These are phyloP conservation scores for Teratosphaeria pseudoeucalypti DNA, from an alignment of 2,329 filamentous ascomycete species.

Conservation along the genomic window DNA sequence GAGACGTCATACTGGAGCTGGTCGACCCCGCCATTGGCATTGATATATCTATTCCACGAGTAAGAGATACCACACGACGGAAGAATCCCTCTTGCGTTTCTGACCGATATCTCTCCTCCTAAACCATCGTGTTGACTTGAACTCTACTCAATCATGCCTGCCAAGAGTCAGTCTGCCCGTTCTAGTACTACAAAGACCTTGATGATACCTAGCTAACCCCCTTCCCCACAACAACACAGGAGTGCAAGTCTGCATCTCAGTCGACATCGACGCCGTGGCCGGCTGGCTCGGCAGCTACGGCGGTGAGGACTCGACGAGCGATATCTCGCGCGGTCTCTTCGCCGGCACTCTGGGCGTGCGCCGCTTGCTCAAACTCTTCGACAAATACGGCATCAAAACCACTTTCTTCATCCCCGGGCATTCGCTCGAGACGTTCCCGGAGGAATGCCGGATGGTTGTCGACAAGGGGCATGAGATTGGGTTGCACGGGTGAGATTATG, in stretches of 20 bases:
- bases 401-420: slow-evolving; percentile 58
- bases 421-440: slow-evolving; percentile 54
- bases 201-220: not conserved
- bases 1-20: not conserved
- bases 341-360: slow-evolving; percentile 57
- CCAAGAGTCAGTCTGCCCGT: not conserved
- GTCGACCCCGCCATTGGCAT: not conserved
- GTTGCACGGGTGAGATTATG: slow-evolving; percentile 44
- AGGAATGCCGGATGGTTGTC: slow-evolving; percentile 51
- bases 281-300: slow-evolving; percentile 69
- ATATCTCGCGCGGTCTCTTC: slow-evolving; percentile 58
- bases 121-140: not conserved
- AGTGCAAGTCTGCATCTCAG: slow-evolving; percentile 29
- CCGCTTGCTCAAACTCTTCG: slow-evolving; percentile 59
- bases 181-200: not conserved
- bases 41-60: not conserved
- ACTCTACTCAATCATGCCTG: not conserved
- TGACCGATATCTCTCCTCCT: not conserved
- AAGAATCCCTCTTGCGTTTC: not conserved
- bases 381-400: slow-evolving; percentile 61
- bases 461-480: slow-evolving; percentile 58
- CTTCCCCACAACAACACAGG: slow-evolving; percentile 6
- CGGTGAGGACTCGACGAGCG: slow-evolving; percentile 60
- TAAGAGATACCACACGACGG: not conserved
- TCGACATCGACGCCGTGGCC: slow-evolving; percentile 67